phyloP scores from a whole-genome alignment of 305 asterid genomes.

The Fraxinus nigra region DNA sequence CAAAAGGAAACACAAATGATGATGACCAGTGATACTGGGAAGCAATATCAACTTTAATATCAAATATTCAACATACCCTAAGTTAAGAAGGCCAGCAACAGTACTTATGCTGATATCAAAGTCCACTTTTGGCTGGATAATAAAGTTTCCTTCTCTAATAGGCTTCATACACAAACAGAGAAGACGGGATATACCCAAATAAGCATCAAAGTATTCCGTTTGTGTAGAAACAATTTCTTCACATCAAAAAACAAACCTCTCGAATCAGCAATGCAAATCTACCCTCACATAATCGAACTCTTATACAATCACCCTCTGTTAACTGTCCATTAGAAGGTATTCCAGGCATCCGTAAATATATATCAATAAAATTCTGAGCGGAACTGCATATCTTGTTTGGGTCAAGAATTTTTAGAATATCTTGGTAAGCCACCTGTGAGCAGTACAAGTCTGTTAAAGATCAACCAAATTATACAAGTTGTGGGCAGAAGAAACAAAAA shows the following conservation, averaged over 20 bases:
- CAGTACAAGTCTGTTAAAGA: conserved; percentile 23
- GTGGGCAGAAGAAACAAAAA: conserved; percentile 20
- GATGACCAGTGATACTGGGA: conserved; percentile 1
- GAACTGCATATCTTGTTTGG: conserved; percentile 92
- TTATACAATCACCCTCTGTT: conserved; percentile 82
- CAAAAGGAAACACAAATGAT: background rate
- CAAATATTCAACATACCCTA: conserved; percentile 65
- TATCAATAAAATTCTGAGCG: conserved; percentile 85
- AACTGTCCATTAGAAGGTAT: conserved; percentile 76
- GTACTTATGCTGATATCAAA: conserved; percentile 98
- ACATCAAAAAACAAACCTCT: conserved; percentile 58
- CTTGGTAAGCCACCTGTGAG: conserved; percentile 89
- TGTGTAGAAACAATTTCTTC: background rate
- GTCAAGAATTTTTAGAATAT: conserved; percentile 82
- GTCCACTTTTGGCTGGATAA: conserved; percentile 98
- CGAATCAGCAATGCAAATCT: conserved; percentile 91
- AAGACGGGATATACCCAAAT: background rate
- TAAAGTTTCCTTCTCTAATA: conserved; percentile 88
- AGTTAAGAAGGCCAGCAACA: conserved; percentile 95
- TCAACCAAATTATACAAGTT: conserved; percentile 4
- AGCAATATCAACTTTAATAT: conserved; percentile 5
- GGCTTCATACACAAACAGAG: conserved; percentile 54
- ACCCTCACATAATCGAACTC: conserved; percentile 97
- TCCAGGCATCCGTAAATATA: conserved; percentile 76
- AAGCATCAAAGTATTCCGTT: conserved; percentile 16